Percentiles rank a stretch among this genome's conserved stretches.
These are phyloP conservation scores for Tetrapisispora taiwanensis DNA, from an alignment of 805 yeast species.

Conservation along the genomic window DNA sequence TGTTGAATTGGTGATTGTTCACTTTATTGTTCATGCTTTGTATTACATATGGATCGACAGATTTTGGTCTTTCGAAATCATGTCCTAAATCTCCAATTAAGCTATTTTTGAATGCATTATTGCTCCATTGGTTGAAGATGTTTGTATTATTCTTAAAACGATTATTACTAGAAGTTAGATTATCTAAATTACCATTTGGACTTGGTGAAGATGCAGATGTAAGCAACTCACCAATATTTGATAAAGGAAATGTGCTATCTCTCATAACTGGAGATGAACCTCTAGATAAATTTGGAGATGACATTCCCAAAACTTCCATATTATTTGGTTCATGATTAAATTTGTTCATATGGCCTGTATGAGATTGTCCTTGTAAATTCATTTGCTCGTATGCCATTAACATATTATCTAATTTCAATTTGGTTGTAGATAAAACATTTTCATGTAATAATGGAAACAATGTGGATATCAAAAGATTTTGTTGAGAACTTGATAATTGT, in stretches of 20 bases:
- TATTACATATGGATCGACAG: conserved; percentile 32
- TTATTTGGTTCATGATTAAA: not conserved
- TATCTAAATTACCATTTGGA: conserved; percentile 1
- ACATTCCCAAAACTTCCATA: not conserved
- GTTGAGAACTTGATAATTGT: conserved; percentile 41
- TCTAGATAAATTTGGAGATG: conserved; percentile 18
- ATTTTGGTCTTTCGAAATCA: conserved; percentile 30
- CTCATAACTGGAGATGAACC: conserved; percentile 23
- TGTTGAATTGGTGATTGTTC: not conserved
- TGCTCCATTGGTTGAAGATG: conserved; percentile 2
- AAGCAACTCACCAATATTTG: conserved; percentile 13
- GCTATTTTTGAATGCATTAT: not conserved
- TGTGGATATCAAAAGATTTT: conserved; percentile 43
- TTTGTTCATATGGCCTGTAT: not conserved
- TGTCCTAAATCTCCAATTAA: not conserved
- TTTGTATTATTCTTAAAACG: not conserved
- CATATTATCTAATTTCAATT: conserved; percentile 35
- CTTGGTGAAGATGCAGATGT: conserved; percentile 6
- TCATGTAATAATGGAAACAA: conserved; percentile 41
- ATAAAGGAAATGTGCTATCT: conserved; percentile 8
- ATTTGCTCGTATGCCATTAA: not conserved
- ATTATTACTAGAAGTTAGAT: not conserved
- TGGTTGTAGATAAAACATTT: conserved; percentile 42
- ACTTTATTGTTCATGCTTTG: not conserved
- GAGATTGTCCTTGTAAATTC: not conserved